Conservation (phyloP, 768 basidiomycete genomes). For the Asterophora lycoperdoides region DNA sequence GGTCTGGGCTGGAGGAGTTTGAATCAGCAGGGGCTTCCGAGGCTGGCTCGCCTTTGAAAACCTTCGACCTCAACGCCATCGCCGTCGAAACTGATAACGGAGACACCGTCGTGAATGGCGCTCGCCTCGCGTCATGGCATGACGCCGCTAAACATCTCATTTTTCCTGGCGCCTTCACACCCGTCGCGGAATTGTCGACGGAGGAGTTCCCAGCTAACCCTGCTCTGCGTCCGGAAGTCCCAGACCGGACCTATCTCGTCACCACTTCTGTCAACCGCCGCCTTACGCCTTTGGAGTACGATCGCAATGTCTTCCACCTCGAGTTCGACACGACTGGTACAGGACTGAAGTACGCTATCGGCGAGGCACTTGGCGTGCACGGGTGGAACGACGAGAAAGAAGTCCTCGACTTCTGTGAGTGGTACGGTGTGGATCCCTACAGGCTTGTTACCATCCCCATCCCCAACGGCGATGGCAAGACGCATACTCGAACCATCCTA, state of each 20-base stretch:
- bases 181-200: slow-evolving; percentile 33
- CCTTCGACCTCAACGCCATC: slow-evolving; percentile 72
- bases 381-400: slow-evolving; percentile 96
- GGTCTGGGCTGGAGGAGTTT: slow-evolving; percentile 63
- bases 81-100: slow-evolving; percentile 57
- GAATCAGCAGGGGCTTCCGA: slow-evolving; percentile 31
- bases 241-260: slow-evolving; percentile 89
- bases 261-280: slow-evolving; percentile 93
- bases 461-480: slow-evolving; percentile 54
- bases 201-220: slow-evolving; percentile 57
- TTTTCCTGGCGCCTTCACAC: slow-evolving; percentile 78
- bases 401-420: slow-evolving; percentile 81
- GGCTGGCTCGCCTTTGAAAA: slow-evolving; percentile 35
- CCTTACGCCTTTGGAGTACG: slow-evolving; percentile 91
- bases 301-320: slow-evolving; percentile 98
- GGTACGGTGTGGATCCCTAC: slow-evolving; percentile 86
- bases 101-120: slow-evolving; percentile 56
- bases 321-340: slow-evolving; percentile 93
- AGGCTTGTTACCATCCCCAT: slow-evolving; percentile 80
- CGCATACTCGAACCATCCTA: slow-evolving; percentile 92
- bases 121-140: slow-evolving; percentile 70
- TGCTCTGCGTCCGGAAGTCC: slow-evolving; percentile 76
- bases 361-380: slow-evolving; percentile 95
- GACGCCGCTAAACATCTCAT: slow-evolving; percentile 84
- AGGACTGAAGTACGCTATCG: slow-evolving; percentile 91